Percentiles rank a stretch among this genome's conserved stretches.
phyloP scores from a whole-genome alignment of 208 protist genomes.

The Acanthamoeba pearcei region DNA sequence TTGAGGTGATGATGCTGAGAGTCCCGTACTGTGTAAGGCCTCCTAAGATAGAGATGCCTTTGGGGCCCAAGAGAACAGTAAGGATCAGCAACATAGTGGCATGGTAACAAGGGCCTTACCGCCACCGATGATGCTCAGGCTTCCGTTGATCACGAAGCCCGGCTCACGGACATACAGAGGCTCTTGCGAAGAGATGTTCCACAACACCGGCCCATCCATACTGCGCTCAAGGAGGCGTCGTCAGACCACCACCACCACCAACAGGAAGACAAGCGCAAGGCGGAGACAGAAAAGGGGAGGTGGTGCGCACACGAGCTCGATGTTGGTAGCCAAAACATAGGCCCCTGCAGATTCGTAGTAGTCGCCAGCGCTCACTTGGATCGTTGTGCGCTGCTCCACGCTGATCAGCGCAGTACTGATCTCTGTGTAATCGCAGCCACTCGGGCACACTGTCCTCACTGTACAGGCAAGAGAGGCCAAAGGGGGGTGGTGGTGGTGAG shows the following conservation, averaged over 20 bases:
- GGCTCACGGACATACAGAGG: not conserved
- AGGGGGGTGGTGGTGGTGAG: too few relatives aligned
- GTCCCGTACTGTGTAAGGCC: not conserved
- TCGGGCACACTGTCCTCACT: not conserved
- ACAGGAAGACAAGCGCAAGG: not conserved
- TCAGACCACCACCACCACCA: not conserved
- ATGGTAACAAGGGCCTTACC: not conserved
- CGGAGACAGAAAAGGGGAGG: too few relatives aligned
- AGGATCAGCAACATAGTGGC: too few relatives aligned
- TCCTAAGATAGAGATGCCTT: not conserved
- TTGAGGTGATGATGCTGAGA: not conserved
- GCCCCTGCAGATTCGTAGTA: not conserved
- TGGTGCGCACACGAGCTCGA: not conserved
- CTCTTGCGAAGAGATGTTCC: not conserved
- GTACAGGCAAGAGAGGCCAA: too few relatives aligned
- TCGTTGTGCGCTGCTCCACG: not conserved
- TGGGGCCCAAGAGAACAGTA: not conserved
- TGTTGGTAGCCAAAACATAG: not conserved
- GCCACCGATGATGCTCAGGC: not conserved
- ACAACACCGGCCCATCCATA: not conserved
- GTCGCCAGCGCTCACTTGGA: not conserved
- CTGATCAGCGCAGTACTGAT: not conserved
- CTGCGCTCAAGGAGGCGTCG: not conserved
- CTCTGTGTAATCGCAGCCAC: not conserved
- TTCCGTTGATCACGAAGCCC: not conserved